These are phyloP conservation scores for Pleurotus salmoneostramineus DNA, from an alignment of 768 basidiomycete genomes.

Conservation along the genomic window DNA sequence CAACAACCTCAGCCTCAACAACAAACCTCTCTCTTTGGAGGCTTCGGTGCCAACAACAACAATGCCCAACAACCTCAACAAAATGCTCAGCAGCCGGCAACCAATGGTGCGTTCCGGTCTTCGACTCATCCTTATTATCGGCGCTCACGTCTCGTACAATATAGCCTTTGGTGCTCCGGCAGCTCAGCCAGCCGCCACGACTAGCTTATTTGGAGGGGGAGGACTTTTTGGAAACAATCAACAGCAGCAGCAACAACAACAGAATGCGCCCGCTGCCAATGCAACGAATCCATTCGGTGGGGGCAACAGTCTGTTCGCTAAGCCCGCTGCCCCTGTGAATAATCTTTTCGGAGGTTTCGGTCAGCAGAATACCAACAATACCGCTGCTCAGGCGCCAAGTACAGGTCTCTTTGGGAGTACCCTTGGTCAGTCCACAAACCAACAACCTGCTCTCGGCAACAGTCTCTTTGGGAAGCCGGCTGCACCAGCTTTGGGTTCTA, in stretches of 20 bases:
- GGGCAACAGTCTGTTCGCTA: constrained; percentile 23
- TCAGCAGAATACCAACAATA: constrained; percentile 30
- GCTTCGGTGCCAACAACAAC: constrained; percentile 27
- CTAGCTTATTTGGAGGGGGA: constrained; percentile 28
- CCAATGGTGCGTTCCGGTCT: constrained; percentile 25
- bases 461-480: constrained; percentile 50
- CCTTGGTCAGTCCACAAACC: constrained; percentile 38
- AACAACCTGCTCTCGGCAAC: constrained; percentile 42
- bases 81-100: constrained; percentile 27
- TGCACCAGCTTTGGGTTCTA: constrained; percentile 41
- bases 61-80: constrained; percentile 25
- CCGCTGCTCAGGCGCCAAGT: constrained; percentile 22
- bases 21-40: constrained; percentile 14
- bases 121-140: background rate
- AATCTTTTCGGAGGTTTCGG: constrained; percentile 38
- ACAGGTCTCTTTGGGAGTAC: constrained; percentile 48
- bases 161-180: constrained; percentile 34
- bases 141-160: background rate
- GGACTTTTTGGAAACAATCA: constrained; percentile 26
- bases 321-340: constrained; percentile 30
- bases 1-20: constrained; percentile 19
- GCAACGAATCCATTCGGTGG: background rate
- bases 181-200: constrained; percentile 18
- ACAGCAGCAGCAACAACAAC: constrained; percentile 13
- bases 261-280: constrained; percentile 10